These are phyloP conservation scores for Trametes maxima DNA, from an alignment of 768 basidiomycete species.

Conservation along the genomic window DNA sequence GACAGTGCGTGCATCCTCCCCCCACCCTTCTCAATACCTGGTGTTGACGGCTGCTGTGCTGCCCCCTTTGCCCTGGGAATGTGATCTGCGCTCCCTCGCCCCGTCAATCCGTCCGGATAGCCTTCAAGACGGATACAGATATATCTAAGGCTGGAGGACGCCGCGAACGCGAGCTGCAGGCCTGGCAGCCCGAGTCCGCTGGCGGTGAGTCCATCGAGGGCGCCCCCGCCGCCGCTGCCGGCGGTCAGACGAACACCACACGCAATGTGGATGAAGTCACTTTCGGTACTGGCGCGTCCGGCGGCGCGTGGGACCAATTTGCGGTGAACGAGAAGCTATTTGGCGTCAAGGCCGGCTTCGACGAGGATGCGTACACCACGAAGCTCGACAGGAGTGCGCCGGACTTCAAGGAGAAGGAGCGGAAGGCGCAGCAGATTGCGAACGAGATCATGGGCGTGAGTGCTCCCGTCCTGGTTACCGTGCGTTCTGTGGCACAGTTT, in stretches of 20 bases:
- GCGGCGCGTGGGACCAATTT: slow-evolving; percentile 85
- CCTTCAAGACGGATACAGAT: slow-evolving; percentile 82
- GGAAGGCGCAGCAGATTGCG: slow-evolving; percentile 84
- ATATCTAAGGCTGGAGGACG: slow-evolving; percentile 59
- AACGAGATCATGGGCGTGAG: slow-evolving; percentile 88
- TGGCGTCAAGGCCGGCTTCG: slow-evolving; percentile 88
- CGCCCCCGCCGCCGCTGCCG: slow-evolving; percentile 31
- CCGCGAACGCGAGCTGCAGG: slow-evolving; percentile 79
- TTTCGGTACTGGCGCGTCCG: slow-evolving; percentile 57
- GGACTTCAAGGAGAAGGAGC: slow-evolving; percentile 88
- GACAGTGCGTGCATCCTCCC: slow-evolving; percentile 56
- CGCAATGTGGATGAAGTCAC: slow-evolving; percentile 64
- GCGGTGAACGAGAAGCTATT: slow-evolving; percentile 91
- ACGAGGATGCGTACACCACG: slow-evolving; percentile 95
- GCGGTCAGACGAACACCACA: slow-evolving; percentile 18
- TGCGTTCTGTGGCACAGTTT: slow-evolving; percentile 2
- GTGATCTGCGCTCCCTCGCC: not conserved
- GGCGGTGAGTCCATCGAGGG: slow-evolving; percentile 34
- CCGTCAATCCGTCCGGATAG: slow-evolving; percentile 39
- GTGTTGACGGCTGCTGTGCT: slow-evolving; percentile 21
- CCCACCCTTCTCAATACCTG: not conserved
- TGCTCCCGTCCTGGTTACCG: slow-evolving; percentile 11
- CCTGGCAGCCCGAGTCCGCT: slow-evolving; percentile 58
- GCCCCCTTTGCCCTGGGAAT: not conserved
- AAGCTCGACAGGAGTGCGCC: slow-evolving; percentile 82